Evolutionary conservation across 2,329 filamentous ascomycete species (phyloP).

Genomic region (Leptosphaerulina australis): DNA sequence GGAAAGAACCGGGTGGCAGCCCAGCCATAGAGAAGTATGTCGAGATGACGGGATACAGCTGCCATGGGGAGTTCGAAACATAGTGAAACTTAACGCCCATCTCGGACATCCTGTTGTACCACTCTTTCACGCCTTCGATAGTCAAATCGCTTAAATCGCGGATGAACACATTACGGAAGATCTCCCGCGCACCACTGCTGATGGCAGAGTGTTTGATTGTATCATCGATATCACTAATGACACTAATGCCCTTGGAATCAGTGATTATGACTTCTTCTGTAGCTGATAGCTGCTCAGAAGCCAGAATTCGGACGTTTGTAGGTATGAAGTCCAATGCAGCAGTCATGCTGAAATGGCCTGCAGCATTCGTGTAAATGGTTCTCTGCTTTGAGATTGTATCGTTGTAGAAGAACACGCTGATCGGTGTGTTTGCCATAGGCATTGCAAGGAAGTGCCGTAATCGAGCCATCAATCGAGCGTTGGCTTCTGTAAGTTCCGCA

Average conservation of each 20-base stretch:
- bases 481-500: constrained; percentile 77
- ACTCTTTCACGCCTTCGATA: constrained; percentile 85
- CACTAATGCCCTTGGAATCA: constrained; percentile 78
- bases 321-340: constrained; percentile 88
- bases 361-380: constrained; percentile 83
- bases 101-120: constrained; percentile 79
- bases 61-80: constrained; percentile 99
- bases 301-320: constrained; percentile 85
- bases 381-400: constrained; percentile 79
- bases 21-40: constrained; percentile 82
- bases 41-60: constrained; percentile 87
- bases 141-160: constrained; percentile 81
- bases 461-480: constrained; percentile 84
- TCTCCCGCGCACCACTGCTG: constrained; percentile 82
- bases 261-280: constrained; percentile 79
- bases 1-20: constrained; percentile 85
- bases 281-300: constrained; percentile 81
- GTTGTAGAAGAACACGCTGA: constrained; percentile 97
- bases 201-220: constrained; percentile 97
- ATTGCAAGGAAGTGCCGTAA: constrained; percentile 89
- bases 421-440: constrained; percentile 74
- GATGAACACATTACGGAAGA: constrained; percentile 95
- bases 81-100: constrained; percentile 92
- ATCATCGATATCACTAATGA: constrained; percentile 98
- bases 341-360: constrained; percentile 83